Conservation (phyloP, 495 filamentous ascomycete genomes). For the Hypoxylon lienhwacheense region DNA sequence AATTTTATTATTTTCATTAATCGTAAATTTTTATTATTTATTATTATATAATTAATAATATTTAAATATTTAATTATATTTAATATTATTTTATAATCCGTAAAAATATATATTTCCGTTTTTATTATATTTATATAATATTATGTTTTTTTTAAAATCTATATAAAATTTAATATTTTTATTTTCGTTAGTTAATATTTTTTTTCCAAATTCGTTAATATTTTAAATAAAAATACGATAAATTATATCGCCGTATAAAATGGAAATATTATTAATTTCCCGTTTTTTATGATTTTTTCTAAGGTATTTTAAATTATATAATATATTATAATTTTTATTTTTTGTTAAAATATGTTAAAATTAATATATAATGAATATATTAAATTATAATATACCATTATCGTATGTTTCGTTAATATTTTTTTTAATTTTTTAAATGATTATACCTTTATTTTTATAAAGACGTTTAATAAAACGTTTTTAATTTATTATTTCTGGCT, state of each 20-base stretch:
- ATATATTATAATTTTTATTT: conserved; percentile 2
- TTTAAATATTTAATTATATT: conserved; percentile 4
- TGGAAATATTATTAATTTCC: background rate
- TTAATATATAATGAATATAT: background rate
- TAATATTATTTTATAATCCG: conserved; percentile 1
- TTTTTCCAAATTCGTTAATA: background rate
- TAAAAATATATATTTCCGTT: conserved; percentile 1
- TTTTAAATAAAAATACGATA: background rate
- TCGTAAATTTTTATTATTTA: background rate
- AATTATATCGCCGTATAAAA: background rate
- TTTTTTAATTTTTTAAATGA: conserved; percentile 1
- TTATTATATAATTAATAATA: background rate
- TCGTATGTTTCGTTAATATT: background rate
- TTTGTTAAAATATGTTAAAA: conserved; percentile 4
- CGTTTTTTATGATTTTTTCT: background rate
- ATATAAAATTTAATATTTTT: conserved; percentile 2
- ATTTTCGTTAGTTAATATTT: conserved; percentile 10
- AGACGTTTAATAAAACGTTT: background rate
- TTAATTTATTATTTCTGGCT: background rate
- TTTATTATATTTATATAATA: conserved; percentile 3
- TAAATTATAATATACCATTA: background rate
- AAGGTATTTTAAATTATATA: conserved; percentile 1
- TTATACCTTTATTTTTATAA: background rate
- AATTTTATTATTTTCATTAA: conserved; percentile 3
- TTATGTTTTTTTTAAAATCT: background rate